A percentile compares a stretch with the other conserved stretches of the same genome.
phyloP scores from a whole-genome alignment of 345 rosid genomes.

The Microthlaspi erraticum region DNA sequence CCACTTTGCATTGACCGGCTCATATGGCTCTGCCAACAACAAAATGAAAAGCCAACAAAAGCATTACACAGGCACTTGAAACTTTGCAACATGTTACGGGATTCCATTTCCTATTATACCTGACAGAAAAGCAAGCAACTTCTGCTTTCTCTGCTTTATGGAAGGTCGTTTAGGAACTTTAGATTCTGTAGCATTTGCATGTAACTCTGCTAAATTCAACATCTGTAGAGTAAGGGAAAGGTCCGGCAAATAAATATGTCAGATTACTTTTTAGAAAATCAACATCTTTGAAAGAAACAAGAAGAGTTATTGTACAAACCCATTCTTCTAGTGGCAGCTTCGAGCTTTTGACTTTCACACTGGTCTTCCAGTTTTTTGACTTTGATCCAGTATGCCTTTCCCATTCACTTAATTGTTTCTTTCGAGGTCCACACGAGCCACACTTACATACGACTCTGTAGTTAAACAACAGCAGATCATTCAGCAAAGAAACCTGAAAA shows the following conservation, averaged over 20 bases:
- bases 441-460: slow-evolving; percentile 94
- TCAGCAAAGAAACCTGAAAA: slow-evolving; percentile 8
- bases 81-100: slow-evolving; percentile 21
- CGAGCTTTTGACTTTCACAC: too few relatives aligned
- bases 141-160: slow-evolving; percentile 76
- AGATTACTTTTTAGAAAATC: not conserved
- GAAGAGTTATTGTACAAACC: slow-evolving; percentile 58
- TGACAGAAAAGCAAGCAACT: slow-evolving; percentile 74
- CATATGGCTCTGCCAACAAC: slow-evolving; percentile 60
- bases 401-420: slow-evolving; percentile 90
- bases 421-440: slow-evolving; percentile 80
- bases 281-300: slow-evolving; percentile 19
- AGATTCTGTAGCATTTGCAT: slow-evolving; percentile 61
- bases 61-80: slow-evolving; percentile 16
- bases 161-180: slow-evolving; percentile 78
- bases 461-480: slow-evolving; percentile 26
- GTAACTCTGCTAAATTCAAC: slow-evolving; percentile 86
- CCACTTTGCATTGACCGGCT: slow-evolving; percentile 87
- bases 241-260: slow-evolving; percentile 8
- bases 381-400: slow-evolving; percentile 91
- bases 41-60: slow-evolving; percentile 25
- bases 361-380: slow-evolving; percentile 83
- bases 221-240: slow-evolving; percentile 61
- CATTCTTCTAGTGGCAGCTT: slow-evolving; percentile 89
- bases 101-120: slow-evolving; percentile 49